Evolutionary conservation across 73 alveolate species (phyloP).

Genomic region (Tetrahymena malaccensis): DNA sequence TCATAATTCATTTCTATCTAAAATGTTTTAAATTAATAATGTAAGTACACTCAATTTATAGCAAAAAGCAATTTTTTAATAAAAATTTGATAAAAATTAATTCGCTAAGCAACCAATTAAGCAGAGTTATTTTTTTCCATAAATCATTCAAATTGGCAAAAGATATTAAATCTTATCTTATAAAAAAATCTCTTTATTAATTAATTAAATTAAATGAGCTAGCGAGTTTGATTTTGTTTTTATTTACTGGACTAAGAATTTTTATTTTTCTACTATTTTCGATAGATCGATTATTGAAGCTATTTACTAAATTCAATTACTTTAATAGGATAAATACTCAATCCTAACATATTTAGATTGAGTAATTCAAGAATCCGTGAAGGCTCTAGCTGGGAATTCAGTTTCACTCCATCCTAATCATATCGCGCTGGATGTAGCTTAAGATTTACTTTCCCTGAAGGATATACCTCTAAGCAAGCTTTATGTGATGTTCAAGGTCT

Average conservation of each 20-base stretch:
- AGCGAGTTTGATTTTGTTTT: background rate
- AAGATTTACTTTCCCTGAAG: background rate
- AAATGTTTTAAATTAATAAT: too few relatives aligned
- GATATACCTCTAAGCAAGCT: background rate
- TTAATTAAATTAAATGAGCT: too few relatives aligned
- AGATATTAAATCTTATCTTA: background rate
- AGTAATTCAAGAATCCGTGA: background rate
- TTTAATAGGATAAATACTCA: background rate
- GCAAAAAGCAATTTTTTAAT: too few relatives aligned
- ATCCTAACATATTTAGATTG: background rate
- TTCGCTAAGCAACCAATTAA: background rate
- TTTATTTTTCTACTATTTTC: too few relatives aligned
- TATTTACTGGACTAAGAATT: background rate
- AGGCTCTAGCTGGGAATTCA: background rate
- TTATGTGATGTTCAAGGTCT: background rate
- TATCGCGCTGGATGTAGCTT: background rate
- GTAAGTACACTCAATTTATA: too few relatives aligned
- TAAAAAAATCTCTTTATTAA: background rate
- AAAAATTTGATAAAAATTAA: too few relatives aligned
- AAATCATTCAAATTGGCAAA: too few relatives aligned
- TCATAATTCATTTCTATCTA: too few relatives aligned
- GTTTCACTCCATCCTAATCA: background rate
- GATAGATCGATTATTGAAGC: too few relatives aligned
- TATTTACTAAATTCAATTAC: too few relatives aligned
- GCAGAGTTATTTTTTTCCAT: too few relatives aligned